Evolutionary conservation across 148 eudicot genomes (phyloP), one percentile per base, ranked within the genome.

Genomic region (Rhododendron ferrugineum): DNA sequence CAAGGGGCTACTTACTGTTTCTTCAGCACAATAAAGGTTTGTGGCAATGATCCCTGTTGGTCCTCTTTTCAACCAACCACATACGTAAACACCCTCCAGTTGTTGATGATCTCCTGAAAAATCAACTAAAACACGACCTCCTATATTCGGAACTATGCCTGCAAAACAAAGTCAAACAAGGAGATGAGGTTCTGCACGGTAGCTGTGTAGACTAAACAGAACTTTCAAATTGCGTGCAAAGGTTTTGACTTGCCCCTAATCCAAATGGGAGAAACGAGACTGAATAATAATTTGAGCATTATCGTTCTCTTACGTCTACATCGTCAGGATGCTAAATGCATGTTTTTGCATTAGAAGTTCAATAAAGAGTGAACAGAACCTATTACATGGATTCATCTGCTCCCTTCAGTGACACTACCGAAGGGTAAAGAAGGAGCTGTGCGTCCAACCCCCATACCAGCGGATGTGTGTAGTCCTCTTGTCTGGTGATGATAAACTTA

Each of bases 51-150:
- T 97, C 74, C 98, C 98, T n/a, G 98, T 95, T 70, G 99, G 98
- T 78, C 99, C 99, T 88, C 99, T 91, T 91, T 97, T 97, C 89
- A 97, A 87, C 99, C 98, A 97, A 79, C 99, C 98, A 86, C 98
- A 95, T 11, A 97, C 98, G 77, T 95, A 97, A 85, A 95, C 85
- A 28, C 98, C 98, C 42, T 83, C 95, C 32, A 83, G 85, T 75
- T 85, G 86, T 78, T 42, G 49, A 72, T 32, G 16, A 84, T 89
- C 92, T 82, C 80, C 90, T 23, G 90, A 82, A 83, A 79, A 79
- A 78, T 81, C 76, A 64, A 80, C 86, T 42, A 95, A 46, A 68
- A 95, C 99, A 87, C 98, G 93, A 23, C 99, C 98, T 86, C 91
- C 89, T 83, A 85, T 70, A 88, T 95, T 97, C 80, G 98, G 98